Conservation (phyloP, 2,329 filamentous ascomycete species). For the Sporothrix dimorphospora region DNA sequence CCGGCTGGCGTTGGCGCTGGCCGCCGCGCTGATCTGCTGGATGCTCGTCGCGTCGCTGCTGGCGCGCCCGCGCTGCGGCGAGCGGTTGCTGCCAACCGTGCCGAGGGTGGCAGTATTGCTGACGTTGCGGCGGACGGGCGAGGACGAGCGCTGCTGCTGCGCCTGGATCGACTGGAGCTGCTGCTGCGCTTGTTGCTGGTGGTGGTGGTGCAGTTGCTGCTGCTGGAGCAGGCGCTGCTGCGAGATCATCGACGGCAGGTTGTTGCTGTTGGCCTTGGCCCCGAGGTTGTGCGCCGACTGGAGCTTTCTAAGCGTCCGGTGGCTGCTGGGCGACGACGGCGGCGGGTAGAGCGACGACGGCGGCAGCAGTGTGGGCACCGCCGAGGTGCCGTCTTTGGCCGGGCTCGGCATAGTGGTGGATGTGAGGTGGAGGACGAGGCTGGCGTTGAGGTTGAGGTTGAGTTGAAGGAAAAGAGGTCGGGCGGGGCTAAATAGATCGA, state of each 20-base stretch:
- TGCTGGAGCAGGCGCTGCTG: conserved; percentile 53
- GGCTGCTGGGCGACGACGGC: conserved; percentile 65
- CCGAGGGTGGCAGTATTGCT: background rate
- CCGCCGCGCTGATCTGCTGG: conserved; percentile 45
- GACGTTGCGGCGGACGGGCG: conserved; percentile 43
- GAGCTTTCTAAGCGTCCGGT: conserved; percentile 70
- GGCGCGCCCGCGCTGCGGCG: conserved; percentile 64
- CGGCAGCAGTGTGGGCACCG: conserved; percentile 37
- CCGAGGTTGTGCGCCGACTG: conserved; percentile 75
- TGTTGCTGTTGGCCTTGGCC: conserved; percentile 52
- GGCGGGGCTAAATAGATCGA: too few relatives aligned
- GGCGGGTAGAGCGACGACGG: conserved; percentile 53
- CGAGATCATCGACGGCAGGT: conserved; percentile 60
- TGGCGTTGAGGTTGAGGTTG: background rate
- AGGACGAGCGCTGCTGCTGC: conserved; percentile 45
- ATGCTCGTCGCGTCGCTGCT: conserved; percentile 68
- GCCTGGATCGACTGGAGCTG: conserved; percentile 57
- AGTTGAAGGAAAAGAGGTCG: background rate
- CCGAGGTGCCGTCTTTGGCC: conserved; percentile 37
- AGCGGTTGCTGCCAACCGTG: conserved; percentile 40
- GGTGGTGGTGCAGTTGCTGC: conserved; percentile 43
- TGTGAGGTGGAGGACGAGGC: background rate
- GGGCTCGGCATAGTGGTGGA: conserved; percentile 41
- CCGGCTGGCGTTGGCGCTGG: conserved; percentile 45
- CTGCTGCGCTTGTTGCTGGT: conserved; percentile 37